These are phyloP conservation scores for Tricharina praecox DNA, from an alignment of 495 filamentous ascomycete genomes.

Conservation along the genomic window DNA sequence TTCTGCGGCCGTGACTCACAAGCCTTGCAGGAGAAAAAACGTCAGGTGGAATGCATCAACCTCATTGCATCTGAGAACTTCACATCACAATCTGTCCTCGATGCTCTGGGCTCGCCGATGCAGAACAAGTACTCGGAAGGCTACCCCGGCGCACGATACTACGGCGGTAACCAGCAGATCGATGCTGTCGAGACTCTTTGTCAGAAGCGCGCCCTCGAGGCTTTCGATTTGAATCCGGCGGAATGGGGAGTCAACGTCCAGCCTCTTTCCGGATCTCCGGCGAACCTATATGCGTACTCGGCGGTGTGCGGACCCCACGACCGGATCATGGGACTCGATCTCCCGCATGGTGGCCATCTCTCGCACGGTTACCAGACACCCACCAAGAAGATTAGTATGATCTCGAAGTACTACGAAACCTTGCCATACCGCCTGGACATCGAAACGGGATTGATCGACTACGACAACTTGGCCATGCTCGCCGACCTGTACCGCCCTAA, in stretches of 20 bases:
- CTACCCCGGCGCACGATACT: conserved; percentile 91
- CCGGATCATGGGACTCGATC: conserved; percentile 88
- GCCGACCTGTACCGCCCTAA: conserved; percentile 82
- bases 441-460: conserved; percentile 83
- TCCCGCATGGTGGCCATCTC: conserved; percentile 90
- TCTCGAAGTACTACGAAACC: conserved; percentile 98
- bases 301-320: conserved; percentile 84
- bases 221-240: conserved; percentile 62
- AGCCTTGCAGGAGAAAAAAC: conserved; percentile 72
- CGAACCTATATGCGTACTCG: conserved; percentile 90
- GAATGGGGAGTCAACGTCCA: conserved; percentile 99
- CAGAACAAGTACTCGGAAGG: conserved; percentile 99
- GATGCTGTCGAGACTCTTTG: conserved; percentile 80
- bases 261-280: conserved; percentile 85
- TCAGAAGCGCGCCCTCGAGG: conserved; percentile 70
- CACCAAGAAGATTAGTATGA: conserved; percentile 92
- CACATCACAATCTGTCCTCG: conserved; percentile 89
- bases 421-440: conserved; percentile 85
- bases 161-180: conserved; percentile 92
- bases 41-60: conserved; percentile 96
- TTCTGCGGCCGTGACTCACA: too few species aligned
- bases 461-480: conserved; percentile 68
- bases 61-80: conserved; percentile 98
- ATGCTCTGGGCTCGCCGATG: conserved; percentile 95
- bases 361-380: conserved; percentile 97